Conservation (phyloP, 495 filamentous ascomycete genomes). For the Letharia columbiana region DNA sequence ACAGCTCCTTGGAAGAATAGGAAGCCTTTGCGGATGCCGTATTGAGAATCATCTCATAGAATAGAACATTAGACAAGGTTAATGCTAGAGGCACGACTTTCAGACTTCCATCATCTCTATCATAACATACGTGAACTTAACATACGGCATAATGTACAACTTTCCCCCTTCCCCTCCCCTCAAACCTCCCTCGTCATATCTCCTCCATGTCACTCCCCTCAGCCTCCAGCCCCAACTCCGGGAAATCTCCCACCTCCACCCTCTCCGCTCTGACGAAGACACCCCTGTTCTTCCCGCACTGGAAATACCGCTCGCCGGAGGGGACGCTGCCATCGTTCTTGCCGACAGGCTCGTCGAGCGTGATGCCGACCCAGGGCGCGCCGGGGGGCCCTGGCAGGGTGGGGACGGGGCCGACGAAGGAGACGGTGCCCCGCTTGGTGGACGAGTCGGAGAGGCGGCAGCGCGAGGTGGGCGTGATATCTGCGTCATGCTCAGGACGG, state of each 20-base stretch:
- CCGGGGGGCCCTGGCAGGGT: slow-evolving; percentile 61
- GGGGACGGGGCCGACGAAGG: slow-evolving; percentile 71
- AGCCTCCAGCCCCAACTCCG: slow-evolving; percentile 47
- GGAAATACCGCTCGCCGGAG: slow-evolving; percentile 68
- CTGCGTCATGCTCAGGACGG: slow-evolving; percentile 42
- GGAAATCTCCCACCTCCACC: slow-evolving; percentile 80
- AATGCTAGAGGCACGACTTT: too few species aligned
- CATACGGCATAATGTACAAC: neutral
- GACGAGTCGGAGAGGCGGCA: slow-evolving; percentile 57
- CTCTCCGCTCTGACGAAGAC: slow-evolving; percentile 86
- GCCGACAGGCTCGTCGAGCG: slow-evolving; percentile 77
- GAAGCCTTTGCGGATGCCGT: too few species aligned
- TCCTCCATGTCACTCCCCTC: slow-evolving; percentile 81
- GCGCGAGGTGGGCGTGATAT: slow-evolving; percentile 52
- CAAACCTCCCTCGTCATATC: slow-evolving; percentile 44
- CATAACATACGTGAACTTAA: neutral
- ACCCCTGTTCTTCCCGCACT: slow-evolving; percentile 60
- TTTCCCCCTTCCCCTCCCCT: neutral
- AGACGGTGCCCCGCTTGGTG: slow-evolving; percentile 71
- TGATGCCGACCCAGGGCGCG: slow-evolving; percentile 78
- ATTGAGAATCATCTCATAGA: too few species aligned
- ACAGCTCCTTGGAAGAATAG: neutral
- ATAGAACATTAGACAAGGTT: too few species aligned
- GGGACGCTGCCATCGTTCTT: slow-evolving; percentile 83
- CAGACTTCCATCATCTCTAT: neutral